phyloP scores from a whole-genome alignment of 352 stramenopile genomes.

The Globisporangium parvum region DNA sequence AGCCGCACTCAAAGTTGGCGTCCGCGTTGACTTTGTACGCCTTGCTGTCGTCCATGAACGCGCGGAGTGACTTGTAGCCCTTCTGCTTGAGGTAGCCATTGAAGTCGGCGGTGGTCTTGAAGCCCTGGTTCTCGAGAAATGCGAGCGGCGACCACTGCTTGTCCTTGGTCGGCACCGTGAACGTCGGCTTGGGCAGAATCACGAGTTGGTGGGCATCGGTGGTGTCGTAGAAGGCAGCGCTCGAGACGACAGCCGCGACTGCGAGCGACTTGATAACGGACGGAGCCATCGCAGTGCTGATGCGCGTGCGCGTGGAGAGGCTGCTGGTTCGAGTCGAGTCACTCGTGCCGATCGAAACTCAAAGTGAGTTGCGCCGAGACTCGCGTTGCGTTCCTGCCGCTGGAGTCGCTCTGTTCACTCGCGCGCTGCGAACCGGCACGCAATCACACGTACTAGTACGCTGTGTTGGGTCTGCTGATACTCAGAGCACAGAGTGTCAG shows the following conservation, averaged over 20 bases:
- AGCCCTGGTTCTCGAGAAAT: conserved; percentile 43
- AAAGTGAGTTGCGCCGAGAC: no score
- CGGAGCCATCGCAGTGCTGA: conserved; percentile 1
- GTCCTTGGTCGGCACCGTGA: conserved; percentile 22
- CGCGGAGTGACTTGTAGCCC: conserved; percentile 9
- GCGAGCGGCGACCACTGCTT: conserved; percentile 30
- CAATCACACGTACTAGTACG: no score
- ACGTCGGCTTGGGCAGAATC: conserved; percentile 23
- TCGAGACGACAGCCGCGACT: conserved; percentile 16
- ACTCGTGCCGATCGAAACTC: no score
- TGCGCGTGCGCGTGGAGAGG: no score
- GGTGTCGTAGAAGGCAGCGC: conserved; percentile 13
- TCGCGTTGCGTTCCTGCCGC: no score
- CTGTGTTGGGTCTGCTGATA: no score
- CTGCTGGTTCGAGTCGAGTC: no score
- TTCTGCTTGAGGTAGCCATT: conserved; percentile 7
- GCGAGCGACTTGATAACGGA: conserved; percentile 9
- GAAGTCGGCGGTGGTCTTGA: conserved; percentile 34
- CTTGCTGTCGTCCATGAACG: conserved; percentile 9
- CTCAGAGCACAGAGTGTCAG: no score
- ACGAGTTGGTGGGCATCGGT: conserved; percentile 21
- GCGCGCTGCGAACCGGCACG: no score
- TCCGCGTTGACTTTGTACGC: conserved; percentile 1
- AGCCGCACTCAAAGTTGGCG: conserved; percentile 28
- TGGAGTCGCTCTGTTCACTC: no score